These are phyloP conservation scores for Vaucheria bursata DNA, from an alignment of 352 stramenopile species.

Conservation along the genomic window DNA sequence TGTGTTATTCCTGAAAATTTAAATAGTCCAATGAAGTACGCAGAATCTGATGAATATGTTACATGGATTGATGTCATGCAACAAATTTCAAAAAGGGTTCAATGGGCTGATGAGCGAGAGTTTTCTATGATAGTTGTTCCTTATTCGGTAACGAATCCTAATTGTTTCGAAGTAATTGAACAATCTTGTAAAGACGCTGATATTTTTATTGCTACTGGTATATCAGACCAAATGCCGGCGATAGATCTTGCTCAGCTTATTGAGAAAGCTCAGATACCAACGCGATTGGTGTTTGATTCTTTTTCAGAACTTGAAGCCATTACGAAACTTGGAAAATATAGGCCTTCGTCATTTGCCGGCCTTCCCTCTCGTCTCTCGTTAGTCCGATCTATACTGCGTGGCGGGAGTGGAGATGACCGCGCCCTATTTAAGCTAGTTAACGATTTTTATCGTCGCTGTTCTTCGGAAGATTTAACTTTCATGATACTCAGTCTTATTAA, in stretches of 20 bases:
- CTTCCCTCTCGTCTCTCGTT: neutral
- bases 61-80: neutral
- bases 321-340: neutral
- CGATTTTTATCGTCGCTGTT: slow-evolving; percentile 36
- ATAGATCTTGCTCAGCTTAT: neutral
- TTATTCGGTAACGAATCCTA: neutral
- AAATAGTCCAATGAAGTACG: neutral
- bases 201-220: neutral
- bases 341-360: neutral
- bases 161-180: neutral
- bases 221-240: neutral
- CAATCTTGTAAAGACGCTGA: neutral
- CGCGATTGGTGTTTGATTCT: neutral
- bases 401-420: slow-evolving; percentile 31
- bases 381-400: neutral
- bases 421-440: slow-evolving; percentile 20
- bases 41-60: neutral
- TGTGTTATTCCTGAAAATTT: neutral
- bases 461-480: slow-evolving; percentile 38
- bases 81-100: neutral
- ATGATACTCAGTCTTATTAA: slow-evolving; percentile 31
- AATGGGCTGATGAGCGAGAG: neutral
- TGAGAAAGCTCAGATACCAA: neutral
- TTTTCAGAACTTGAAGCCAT: neutral
- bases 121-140: neutral